A percentile compares a stretch with the other conserved stretches of the same genome.
phyloP scores from a whole-genome alignment of 73 alveolate species.

The Paramecium biaurelia region DNA sequence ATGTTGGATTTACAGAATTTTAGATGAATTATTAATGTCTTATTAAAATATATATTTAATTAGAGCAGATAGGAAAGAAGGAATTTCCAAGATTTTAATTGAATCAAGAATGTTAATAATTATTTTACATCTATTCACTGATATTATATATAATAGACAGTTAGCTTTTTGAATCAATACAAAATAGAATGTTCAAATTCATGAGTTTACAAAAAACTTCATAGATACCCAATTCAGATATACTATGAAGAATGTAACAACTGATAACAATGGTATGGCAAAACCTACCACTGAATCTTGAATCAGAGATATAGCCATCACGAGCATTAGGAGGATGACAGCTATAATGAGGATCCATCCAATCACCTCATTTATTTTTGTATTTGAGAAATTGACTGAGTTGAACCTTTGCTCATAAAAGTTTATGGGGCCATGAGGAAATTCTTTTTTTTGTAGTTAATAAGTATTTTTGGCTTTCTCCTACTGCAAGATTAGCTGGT shows the following conservation, averaged over 20 bases:
- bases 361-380: conserved; percentile 41
- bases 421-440: conserved; percentile 18
- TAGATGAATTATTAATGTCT: neutral
- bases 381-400: conserved; percentile 39
- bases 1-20: neutral
- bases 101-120: neutral
- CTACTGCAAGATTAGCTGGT: neutral
- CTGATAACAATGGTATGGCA: conserved; percentile 38
- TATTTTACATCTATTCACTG: neutral
- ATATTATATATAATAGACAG: neutral
- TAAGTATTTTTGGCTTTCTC: conserved; percentile 17
- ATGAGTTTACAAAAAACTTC: conserved; percentile 52
- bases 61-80: neutral
- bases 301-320: neutral
- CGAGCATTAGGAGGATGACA: neutral
- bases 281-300: conserved; percentile 34
- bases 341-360: conserved; percentile 44
- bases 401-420: conserved; percentile 10
- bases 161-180: neutral
- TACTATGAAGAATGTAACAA: conserved; percentile 42
- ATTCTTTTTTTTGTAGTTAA: neutral
- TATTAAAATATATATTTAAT: neutral
- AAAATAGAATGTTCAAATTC: neutral
- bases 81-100: neutral
- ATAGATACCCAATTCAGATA: conserved; percentile 49